These are phyloP conservation scores for Gossypioides kirkii DNA, from an alignment of 345 rosid genomes.

Conservation along the genomic window DNA sequence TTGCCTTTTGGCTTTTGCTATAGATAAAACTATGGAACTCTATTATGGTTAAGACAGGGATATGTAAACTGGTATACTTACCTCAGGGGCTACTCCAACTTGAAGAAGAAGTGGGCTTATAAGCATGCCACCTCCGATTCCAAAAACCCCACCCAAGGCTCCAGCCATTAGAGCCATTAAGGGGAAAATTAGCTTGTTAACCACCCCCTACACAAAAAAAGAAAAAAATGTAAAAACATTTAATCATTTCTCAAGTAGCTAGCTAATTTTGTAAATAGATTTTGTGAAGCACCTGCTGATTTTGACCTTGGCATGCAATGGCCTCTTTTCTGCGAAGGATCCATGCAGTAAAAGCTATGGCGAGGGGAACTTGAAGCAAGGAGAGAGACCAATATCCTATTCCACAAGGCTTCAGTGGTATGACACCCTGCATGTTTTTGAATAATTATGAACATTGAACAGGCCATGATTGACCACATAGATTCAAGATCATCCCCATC, in stretches of 20 bases:
- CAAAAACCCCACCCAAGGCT: conserved; percentile 72
- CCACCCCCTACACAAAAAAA: conserved; percentile 27
- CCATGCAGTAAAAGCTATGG: conserved; percentile 65
- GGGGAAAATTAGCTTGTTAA: conserved; percentile 48
- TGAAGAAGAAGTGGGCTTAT: conserved; percentile 90
- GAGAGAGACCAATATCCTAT: conserved; percentile 62
- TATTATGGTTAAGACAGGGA: neutral
- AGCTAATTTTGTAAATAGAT: neutral
- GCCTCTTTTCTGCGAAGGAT: conserved; percentile 40
- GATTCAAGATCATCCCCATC: neutral
- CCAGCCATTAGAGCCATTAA: conserved; percentile 76
- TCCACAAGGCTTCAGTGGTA: conserved; percentile 60
- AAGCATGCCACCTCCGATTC: conserved; percentile 94
- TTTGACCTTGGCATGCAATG: conserved; percentile 23
- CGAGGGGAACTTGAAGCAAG: conserved; percentile 66
- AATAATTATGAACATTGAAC: neutral
- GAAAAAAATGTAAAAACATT: too few relatives aligned
- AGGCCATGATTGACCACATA: neutral
- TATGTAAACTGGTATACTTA: conserved; percentile 7
- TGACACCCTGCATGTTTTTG: conserved; percentile 42
- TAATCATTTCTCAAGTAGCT: neutral
- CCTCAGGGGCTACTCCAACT: conserved; percentile 72
- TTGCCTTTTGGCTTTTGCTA: neutral
- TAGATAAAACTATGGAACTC: neutral
- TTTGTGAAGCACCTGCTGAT: conserved; percentile 25